Percentiles rank a stretch among this genome's conserved stretches.
These are phyloP conservation scores for Tylopilus vinaceipallidus DNA, from an alignment of 768 basidiomycete species.

Conservation along the genomic window DNA sequence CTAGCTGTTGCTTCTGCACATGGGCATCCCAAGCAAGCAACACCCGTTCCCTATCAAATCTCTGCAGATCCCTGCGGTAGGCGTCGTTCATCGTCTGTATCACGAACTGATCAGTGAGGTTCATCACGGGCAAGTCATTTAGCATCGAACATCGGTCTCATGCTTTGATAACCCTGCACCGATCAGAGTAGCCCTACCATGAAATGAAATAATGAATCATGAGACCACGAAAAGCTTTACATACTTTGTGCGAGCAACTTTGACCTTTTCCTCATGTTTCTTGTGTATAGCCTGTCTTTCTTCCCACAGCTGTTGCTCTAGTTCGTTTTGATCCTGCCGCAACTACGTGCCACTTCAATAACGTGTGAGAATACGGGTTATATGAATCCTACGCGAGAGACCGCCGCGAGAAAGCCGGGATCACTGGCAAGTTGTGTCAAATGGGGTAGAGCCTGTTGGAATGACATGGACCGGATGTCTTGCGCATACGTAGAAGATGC, in stretches of 20 bases:
- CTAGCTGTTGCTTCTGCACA: constrained; percentile 64
- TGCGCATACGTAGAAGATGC: constrained; percentile 14
- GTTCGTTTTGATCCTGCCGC: constrained; percentile 64
- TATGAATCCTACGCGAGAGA: constrained; percentile 49
- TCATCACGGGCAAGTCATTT: constrained; percentile 2
- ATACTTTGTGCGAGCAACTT: constrained; percentile 64
- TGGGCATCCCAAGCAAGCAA: constrained; percentile 77
- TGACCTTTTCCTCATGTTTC: constrained; percentile 71
- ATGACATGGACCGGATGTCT: constrained; percentile 51
- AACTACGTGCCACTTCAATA: constrained; percentile 43
- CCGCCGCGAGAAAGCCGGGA: constrained; percentile 44
- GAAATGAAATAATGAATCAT: constrained; percentile 2
- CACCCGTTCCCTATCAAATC: constrained; percentile 68
- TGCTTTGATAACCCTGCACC: constrained; percentile 64
- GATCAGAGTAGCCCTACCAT: constrained; percentile 61
- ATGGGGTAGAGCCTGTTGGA: constrained; percentile 68
- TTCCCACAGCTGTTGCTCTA: constrained; percentile 68
- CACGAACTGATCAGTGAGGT: constrained; percentile 15
- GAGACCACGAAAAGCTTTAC: not conserved
- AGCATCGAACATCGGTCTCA: constrained; percentile 43
- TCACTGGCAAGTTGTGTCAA: constrained; percentile 61
- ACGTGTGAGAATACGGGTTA: not conserved
- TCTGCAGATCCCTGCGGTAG: constrained; percentile 61
- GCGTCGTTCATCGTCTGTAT: constrained; percentile 62
- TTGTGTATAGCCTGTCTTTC: constrained; percentile 60